Percentiles rank a stretch among this genome's conserved stretches.
These are phyloP conservation scores for Malassezia nana DNA, from an alignment of 1,284 basidiomycete species.

Conservation along the genomic window DNA sequence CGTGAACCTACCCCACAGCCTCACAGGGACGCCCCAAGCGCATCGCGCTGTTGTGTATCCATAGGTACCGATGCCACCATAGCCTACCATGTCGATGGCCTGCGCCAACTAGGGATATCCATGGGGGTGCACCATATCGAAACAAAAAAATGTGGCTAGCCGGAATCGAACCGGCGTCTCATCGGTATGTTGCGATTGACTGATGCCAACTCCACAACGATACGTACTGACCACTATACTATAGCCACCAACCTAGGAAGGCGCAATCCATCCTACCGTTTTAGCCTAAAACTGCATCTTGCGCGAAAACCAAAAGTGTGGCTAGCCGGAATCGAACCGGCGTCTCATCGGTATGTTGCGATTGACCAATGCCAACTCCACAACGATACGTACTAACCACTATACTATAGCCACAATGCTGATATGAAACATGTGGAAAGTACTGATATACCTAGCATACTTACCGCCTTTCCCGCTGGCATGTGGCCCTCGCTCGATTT, in stretches of 20 bases:
- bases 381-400: conserved; percentile 28
- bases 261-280: background rate
- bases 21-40: background rate
- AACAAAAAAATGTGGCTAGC: conserved; percentile 23
- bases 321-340: conserved; percentile 27
- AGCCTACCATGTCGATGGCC: too few species aligned
- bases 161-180: conserved; percentile 28
- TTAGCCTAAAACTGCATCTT: background rate
- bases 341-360: conserved; percentile 22
- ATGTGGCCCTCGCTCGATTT: background rate
- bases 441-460: background rate
- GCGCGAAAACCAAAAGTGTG: conserved; percentile 8
- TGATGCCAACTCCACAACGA: conserved; percentile 19
- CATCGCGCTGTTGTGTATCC: too few species aligned
- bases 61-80: too few species aligned
- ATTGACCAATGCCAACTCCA: conserved; percentile 4
- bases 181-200: conserved; percentile 18
- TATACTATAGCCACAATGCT: conserved; percentile 22
- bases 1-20: background rate
- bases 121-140: too few species aligned
- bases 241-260: conserved; percentile 15
- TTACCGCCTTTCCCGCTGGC: background rate
- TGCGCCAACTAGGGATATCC: too few species aligned
- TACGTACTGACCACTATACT: conserved; percentile 28
- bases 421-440: background rate